These are phyloP conservation scores for Daedaleopsis sinensis DNA, from an alignment of 768 basidiomycete species.

Conservation along the genomic window DNA sequence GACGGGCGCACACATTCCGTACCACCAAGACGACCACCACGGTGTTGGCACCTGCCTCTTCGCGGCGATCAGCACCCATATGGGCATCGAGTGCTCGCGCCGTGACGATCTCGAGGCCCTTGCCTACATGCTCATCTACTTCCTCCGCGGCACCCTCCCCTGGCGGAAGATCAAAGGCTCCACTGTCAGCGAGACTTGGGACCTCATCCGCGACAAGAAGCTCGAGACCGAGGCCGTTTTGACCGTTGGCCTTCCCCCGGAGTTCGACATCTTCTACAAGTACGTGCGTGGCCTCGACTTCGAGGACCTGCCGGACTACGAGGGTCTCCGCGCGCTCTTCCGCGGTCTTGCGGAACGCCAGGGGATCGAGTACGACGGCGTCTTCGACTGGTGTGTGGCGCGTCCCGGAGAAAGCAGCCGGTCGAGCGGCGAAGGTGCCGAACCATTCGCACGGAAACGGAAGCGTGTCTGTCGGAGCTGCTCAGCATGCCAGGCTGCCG, in stretches of 20 bases:
- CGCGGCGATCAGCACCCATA: slow-evolving; percentile 73
- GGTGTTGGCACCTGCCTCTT: slow-evolving; percentile 81
- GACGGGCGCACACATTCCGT: slow-evolving; percentile 70
- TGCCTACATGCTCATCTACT: slow-evolving; percentile 84
- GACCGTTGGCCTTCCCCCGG: slow-evolving; percentile 75
- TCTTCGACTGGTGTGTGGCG: slow-evolving; percentile 34
- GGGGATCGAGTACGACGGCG: slow-evolving; percentile 31
- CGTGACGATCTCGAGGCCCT: slow-evolving; percentile 81
- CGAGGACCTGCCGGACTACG: slow-evolving; percentile 89
- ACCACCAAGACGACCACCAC: slow-evolving; percentile 72
- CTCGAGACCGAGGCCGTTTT: slow-evolving; percentile 65
- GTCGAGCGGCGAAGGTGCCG: slow-evolving; percentile 1
- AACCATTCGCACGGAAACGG: slow-evolving; percentile 15
- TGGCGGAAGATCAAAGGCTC: slow-evolving; percentile 76
- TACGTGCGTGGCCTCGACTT: slow-evolving; percentile 85
- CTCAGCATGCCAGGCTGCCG: slow-evolving; percentile 25
- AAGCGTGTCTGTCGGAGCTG: slow-evolving; percentile 28
- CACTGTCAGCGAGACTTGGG: slow-evolving; percentile 71
- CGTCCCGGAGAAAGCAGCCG: slow-evolving; percentile 22
- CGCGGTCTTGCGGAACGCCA: slow-evolving; percentile 41
- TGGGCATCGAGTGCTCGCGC: slow-evolving; percentile 75
- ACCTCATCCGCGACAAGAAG: slow-evolving; percentile 76
- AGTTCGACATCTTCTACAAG: slow-evolving; percentile 77
- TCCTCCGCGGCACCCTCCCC: slow-evolving; percentile 74
- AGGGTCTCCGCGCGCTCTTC: slow-evolving; percentile 77